A percentile compares a stretch with the other conserved stretches of the same genome.
Conservation (phyloP, 495 filamentous ascomycete genomes). For the Trichoderma virens region DNA sequence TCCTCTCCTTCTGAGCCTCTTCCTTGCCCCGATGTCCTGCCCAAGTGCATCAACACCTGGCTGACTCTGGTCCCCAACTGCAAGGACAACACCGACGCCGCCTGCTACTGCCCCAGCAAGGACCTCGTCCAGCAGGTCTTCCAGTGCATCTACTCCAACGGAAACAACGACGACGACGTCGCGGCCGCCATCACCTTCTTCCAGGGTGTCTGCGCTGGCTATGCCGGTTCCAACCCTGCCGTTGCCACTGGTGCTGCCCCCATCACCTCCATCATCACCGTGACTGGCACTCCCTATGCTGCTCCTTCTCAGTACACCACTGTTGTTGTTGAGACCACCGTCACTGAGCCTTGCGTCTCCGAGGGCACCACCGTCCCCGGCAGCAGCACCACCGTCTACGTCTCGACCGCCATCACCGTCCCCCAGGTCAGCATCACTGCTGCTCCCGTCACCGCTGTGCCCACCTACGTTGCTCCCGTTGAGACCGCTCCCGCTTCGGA, state of each 20-base stretch:
- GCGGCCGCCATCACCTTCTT: constrained; percentile 72
- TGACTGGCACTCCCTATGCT: constrained; percentile 37
- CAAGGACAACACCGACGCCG: constrained; percentile 70
- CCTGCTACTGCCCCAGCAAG: constrained; percentile 80
- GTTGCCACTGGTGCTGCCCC: constrained; percentile 61
- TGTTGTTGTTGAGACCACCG: constrained; percentile 46
- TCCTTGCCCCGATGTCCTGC: constrained; percentile 66
- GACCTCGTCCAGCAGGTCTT: constrained; percentile 74
- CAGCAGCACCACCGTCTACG: constrained; percentile 44
- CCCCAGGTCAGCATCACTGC: constrained; percentile 71
- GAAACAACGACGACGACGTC: constrained; percentile 56
- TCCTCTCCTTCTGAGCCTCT: constrained; percentile 32
- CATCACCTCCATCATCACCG: constrained; percentile 51
- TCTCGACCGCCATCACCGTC: constrained; percentile 58
- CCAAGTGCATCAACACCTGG: constrained; percentile 93
- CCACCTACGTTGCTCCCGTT: constrained; percentile 16
- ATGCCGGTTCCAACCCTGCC: constrained; percentile 69
- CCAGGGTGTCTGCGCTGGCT: constrained; percentile 80
- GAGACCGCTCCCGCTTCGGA: constrained; percentile 17
- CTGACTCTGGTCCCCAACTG: constrained; percentile 59
- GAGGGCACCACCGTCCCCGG: constrained; percentile 40
- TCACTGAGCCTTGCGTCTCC: constrained; percentile 45
- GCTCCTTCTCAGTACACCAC: constrained; percentile 48
- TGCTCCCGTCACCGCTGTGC: constrained; percentile 34
- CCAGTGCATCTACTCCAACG: constrained; percentile 72